Percentiles rank a stretch among this genome's conserved stretches.
Evolutionary conservation across 2,329 filamentous ascomycete genomes (phyloP).

Genomic region (Monosporascus cannonballus): DNA sequence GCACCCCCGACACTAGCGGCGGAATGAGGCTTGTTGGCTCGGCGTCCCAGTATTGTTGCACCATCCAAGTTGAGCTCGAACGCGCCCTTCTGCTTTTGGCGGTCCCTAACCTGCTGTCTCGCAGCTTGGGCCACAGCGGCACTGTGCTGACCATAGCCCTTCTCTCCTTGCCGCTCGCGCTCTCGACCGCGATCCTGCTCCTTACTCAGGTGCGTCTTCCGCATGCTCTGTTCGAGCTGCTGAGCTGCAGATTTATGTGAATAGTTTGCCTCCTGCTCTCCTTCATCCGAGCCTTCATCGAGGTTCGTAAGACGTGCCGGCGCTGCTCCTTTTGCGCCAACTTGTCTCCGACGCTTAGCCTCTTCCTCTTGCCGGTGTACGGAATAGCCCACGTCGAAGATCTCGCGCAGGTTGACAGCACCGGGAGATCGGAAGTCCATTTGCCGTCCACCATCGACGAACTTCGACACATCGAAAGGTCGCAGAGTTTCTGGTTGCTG

Average conservation of each 20-base stretch:
- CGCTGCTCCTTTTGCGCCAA: conserved; percentile 63
- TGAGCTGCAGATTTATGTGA: conserved; percentile 42
- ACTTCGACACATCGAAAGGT: conserved; percentile 50
- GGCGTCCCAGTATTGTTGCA: conserved; percentile 77
- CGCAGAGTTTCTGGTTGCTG: conserved; percentile 36
- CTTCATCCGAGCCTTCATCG: conserved; percentile 62
- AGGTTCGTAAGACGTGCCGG: conserved; percentile 54
- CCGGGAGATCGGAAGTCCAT: conserved; percentile 94
- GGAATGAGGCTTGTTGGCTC: conserved; percentile 43
- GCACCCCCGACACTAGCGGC: conserved; percentile 34
- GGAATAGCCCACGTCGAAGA: conserved; percentile 97
- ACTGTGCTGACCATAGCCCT: conserved; percentile 84
- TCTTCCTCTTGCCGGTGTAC: conserved; percentile 97
- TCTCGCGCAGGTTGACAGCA: conserved; percentile 89
- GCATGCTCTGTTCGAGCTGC: conserved; percentile 80
- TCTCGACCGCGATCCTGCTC: conserved; percentile 47
- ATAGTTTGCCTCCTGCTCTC: conserved; percentile 47
- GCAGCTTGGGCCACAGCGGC: conserved; percentile 78
- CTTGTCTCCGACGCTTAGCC: conserved; percentile 81
- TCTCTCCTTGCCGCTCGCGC: conserved; percentile 35
- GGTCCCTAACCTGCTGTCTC: conserved; percentile 67
- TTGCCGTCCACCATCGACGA: conserved; percentile 57
- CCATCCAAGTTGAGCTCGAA: conserved; percentile 93
- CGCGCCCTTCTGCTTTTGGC: conserved; percentile 65
- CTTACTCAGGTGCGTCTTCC: conserved; percentile 65